Evolutionary conservation across 2,329 filamentous ascomycete genomes (phyloP), one percentile per base, ranked within the genome.

Genomic region (Fusarium sp.): DNA sequence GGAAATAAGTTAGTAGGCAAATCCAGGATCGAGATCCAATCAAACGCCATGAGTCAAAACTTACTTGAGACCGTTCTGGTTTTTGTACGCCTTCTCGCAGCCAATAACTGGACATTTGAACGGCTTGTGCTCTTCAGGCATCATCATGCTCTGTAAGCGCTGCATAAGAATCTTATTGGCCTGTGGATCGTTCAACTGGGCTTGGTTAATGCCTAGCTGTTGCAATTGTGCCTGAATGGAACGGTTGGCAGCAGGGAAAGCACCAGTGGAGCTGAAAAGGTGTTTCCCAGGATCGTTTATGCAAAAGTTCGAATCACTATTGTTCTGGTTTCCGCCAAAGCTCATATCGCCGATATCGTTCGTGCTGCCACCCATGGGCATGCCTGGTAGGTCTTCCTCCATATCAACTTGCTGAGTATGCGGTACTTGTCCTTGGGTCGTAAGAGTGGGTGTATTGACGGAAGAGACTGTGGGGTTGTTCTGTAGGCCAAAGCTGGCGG

Each of bases 61-160:
- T 77, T 94, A 99, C 89, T 98, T 99, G 63, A 99, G 87, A 55
- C 96, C 96, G 77, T 99, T 99, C 81, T 98, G 96, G 82, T 99
- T 99, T 88, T 99, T 99, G 86, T 99, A 99, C 0, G 96, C 95
- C 86, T 99, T 99, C 82, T 98, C 96, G 79, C 96, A 99, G 11
- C 96, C 96, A 81, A 99, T 97, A 56, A 99, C 96, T 4, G 96
- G 96, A 79, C 96, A 99, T 81, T 95, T 93, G 87, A 97, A 99
- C 0, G 96, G 96, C 84, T 98, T 99, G 78, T 97, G 94, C 81
- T 99, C 95, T 80, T 98, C 95, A 22, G 92, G 92, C 65, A 91
- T 87, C 82, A 91, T 87, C 80, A 92, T 85, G n/a, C 85, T 87
- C 36, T 87, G 87, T 61, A 90, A 84, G 55, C 88, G 86, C 73